Evolutionary conservation across 2,329 filamentous ascomycete species (phyloP).

Genomic region (Xylogone sp.): DNA sequence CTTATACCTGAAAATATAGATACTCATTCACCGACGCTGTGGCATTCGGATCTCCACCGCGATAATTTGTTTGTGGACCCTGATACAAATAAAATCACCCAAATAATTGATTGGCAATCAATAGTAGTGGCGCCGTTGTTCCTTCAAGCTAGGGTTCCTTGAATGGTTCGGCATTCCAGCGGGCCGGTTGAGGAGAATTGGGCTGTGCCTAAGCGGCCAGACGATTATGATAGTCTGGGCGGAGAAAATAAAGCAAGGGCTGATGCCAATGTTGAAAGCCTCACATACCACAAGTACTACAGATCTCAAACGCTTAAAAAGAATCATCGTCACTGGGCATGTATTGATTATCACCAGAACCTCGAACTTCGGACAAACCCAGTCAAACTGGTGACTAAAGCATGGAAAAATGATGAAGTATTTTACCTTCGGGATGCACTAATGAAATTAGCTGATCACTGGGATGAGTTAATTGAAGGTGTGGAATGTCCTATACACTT

Average conservation of each 20-base stretch:
- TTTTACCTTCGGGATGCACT: neutral
- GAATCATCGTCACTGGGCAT: neutral
- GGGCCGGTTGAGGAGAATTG: conserved; percentile 19
- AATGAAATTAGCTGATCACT: neutral
- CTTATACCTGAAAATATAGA: conserved; percentile 3
- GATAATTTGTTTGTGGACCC: conserved; percentile 38
- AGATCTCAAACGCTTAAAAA: neutral
- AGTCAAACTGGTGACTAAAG: conserved; percentile 85
- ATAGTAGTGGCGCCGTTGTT: conserved; percentile 9
- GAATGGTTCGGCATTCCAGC: conserved; percentile 7
- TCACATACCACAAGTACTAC: neutral
- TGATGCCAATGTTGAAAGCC: conserved; percentile 24
- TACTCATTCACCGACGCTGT: conserved; percentile 19
- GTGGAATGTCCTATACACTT: neutral
- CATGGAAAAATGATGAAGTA: conserved; percentile 20
- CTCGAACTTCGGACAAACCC: conserved; percentile 85
- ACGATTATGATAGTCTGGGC: conserved; percentile 36
- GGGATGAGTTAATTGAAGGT: neutral
- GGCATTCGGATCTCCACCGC: conserved; percentile 37
- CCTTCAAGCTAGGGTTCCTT: conserved; percentile 9
- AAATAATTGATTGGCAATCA: conserved; percentile 39
- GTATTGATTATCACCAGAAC: conserved; percentile 62
- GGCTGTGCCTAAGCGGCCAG: conserved; percentile 25
- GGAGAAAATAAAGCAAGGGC: conserved; percentile 40
- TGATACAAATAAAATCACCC: conserved; percentile 31